Conservation (phyloP, 192 early-diverging fungal species). For the Fimicolochytrium jonesii region DNA sequence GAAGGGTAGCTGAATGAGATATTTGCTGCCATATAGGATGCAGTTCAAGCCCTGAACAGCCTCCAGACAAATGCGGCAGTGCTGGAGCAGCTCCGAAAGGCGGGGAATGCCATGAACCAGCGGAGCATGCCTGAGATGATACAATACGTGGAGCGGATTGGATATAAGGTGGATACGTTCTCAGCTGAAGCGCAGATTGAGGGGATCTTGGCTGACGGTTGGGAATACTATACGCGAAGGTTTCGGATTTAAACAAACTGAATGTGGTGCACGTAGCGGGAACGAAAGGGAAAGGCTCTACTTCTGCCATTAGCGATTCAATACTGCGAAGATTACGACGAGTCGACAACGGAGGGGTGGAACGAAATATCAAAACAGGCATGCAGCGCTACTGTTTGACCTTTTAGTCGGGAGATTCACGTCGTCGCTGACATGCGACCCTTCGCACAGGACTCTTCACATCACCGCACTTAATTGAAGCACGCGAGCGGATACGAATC, state of each 20-base stretch:
- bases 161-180: conserved; percentile 60
- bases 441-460: conserved; percentile 88
- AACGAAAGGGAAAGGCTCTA: conserved; percentile 87
- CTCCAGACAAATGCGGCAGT: conserved; percentile 79
- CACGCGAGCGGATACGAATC: conserved; percentile 91
- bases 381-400: no score
- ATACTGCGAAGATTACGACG: conserved; percentile 60
- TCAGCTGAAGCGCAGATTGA: conserved; percentile 3
- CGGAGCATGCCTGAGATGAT: conserved; percentile 63
- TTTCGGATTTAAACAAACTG: conserved; percentile 66
- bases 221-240: conserved; percentile 34
- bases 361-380: conserved; percentile 29
- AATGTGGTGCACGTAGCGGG: conserved; percentile 79
- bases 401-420: no score
- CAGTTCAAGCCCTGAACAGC: conserved; percentile 73
- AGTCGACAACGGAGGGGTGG: background rate
- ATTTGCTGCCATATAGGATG: conserved; percentile 48
- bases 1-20: background rate
- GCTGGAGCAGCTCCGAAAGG: conserved; percentile 65
- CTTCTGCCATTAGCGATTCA: conserved; percentile 76
- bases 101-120: conserved; percentile 57
- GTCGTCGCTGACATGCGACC: no score
- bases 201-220: no score
- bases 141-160: conserved; percentile 61
- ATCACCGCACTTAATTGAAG: conserved; percentile 89